Evolutionary conservation across 331 rosid species (phyloP).

Genomic region (Rosa hybrid): DNA sequence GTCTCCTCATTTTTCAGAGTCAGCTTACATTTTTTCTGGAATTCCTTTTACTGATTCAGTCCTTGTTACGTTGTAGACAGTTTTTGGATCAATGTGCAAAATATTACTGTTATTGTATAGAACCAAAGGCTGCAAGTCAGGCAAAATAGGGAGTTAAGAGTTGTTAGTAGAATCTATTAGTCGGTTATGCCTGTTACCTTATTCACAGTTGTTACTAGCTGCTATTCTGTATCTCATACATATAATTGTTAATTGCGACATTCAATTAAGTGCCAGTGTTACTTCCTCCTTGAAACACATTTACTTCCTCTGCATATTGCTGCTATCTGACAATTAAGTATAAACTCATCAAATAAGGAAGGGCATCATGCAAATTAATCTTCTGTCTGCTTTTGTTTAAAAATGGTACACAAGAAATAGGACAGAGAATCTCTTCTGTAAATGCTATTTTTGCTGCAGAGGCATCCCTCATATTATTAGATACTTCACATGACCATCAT

Average conservation of each 20-base stretch:
- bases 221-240: not conserved
- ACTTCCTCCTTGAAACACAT: not conserved
- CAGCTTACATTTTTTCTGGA: not conserved
- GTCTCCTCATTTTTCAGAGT: not conserved
- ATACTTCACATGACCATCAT: constrained; percentile 76
- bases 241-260: not conserved
- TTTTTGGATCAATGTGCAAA: not conserved
- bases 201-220: not conserved
- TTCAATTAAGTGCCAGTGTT: not conserved
- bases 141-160: not conserved
- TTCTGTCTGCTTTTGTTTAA: too few species aligned
- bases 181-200: not conserved
- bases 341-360: not conserved
- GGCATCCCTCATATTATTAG: constrained; percentile 2
- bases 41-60: not conserved
- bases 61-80: not conserved
- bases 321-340: not conserved
- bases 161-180: not conserved
- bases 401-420: too few species aligned
- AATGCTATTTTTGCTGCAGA: too few species aligned
- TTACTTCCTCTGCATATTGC: not conserved
- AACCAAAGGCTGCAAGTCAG: not conserved
- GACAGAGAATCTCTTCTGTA: too few species aligned
- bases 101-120: not conserved
- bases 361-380: too few species aligned